phyloP scores from a whole-genome alignment of 495 filamentous ascomycete species.

The Penicillium soppii region DNA sequence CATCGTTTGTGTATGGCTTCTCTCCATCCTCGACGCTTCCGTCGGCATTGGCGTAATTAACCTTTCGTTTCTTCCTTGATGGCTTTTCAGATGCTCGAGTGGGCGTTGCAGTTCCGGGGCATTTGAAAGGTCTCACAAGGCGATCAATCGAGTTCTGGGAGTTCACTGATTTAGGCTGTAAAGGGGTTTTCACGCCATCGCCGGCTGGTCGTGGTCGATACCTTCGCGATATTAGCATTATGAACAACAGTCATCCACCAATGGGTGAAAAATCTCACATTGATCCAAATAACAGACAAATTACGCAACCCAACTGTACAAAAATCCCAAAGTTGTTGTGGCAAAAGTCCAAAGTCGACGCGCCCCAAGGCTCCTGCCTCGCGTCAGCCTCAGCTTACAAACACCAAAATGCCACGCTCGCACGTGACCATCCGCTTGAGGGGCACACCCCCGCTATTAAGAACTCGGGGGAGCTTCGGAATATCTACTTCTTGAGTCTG shows the following conservation, averaged over 20 bases:
- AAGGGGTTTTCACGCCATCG: slow-evolving; percentile 38
- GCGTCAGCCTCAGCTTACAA: slow-evolving; percentile 16
- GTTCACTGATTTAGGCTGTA: slow-evolving; percentile 40
- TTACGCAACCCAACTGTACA: slow-evolving; percentile 10
- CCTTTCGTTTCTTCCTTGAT: slow-evolving; percentile 78
- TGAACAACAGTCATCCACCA: background rate
- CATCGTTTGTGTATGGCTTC: slow-evolving; percentile 85
- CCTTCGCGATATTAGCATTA: slow-evolving; percentile 26
- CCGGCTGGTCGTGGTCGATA: slow-evolving; percentile 40
- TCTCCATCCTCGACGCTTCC: slow-evolving; percentile 63
- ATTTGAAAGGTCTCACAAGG: slow-evolving; percentile 87
- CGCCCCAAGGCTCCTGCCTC: slow-evolving; percentile 30
- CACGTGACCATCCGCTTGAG: slow-evolving; percentile 3
- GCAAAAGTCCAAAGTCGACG: slow-evolving; percentile 13
- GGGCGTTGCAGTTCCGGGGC: slow-evolving; percentile 75
- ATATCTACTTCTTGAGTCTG: slow-evolving; percentile 5
- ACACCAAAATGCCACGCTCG: slow-evolving; percentile 41
- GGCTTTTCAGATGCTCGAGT: slow-evolving; percentile 78
- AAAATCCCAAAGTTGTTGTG: background rate
- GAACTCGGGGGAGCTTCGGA: slow-evolving; percentile 6
- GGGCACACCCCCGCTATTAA: slow-evolving; percentile 1
- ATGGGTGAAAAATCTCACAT: slow-evolving; percentile 17
- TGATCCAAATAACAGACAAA: background rate
- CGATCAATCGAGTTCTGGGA: slow-evolving; percentile 63
- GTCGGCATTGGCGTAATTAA: slow-evolving; percentile 86